These are phyloP conservation scores for Capronia epimyces DNA, from an alignment of 2,329 filamentous ascomycete genomes.

Conservation along the genomic window DNA sequence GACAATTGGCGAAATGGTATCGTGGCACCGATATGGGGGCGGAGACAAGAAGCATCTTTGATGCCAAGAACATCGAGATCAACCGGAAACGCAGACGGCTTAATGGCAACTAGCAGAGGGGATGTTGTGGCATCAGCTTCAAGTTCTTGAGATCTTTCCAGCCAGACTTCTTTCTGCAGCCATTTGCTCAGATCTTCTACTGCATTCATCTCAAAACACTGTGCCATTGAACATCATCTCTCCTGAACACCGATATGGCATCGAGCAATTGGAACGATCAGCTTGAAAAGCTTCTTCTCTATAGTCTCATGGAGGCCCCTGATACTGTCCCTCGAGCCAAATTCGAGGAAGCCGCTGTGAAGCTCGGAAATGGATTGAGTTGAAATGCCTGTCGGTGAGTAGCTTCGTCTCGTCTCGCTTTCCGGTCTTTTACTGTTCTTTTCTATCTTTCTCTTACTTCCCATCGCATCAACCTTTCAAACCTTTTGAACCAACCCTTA, in stretches of 20 bases:
- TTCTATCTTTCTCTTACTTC: background rate
- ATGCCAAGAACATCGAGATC: background rate
- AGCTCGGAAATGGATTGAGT: slow-evolving; percentile 11
- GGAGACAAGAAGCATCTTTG: background rate
- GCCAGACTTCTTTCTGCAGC: too few species aligned
- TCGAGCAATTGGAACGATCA: slow-evolving; percentile 13
- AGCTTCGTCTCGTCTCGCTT: background rate
- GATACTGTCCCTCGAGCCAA: slow-evolving; percentile 8
- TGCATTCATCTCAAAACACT: background rate
- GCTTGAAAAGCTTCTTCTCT: slow-evolving; percentile 17
- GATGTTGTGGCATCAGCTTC: background rate
- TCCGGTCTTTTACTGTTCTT: background rate
- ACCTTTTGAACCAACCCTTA: too few species aligned
- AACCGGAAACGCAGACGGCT: background rate
- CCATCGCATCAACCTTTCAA: too few species aligned
- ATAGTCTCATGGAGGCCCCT: slow-evolving; percentile 12
- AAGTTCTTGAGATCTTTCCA: too few species aligned
- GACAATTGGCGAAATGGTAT: background rate
- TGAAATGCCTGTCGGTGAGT: slow-evolving; percentile 16
- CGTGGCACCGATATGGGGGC: background rate
- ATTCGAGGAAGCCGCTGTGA: slow-evolving; percentile 12
- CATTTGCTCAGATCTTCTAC: too few species aligned
- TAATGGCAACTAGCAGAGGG: background rate
- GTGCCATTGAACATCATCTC: background rate
- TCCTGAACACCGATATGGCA: background rate